phyloP scores from a whole-genome alignment of 352 stramenopile species.

The Phytophthora syringae region DNA sequence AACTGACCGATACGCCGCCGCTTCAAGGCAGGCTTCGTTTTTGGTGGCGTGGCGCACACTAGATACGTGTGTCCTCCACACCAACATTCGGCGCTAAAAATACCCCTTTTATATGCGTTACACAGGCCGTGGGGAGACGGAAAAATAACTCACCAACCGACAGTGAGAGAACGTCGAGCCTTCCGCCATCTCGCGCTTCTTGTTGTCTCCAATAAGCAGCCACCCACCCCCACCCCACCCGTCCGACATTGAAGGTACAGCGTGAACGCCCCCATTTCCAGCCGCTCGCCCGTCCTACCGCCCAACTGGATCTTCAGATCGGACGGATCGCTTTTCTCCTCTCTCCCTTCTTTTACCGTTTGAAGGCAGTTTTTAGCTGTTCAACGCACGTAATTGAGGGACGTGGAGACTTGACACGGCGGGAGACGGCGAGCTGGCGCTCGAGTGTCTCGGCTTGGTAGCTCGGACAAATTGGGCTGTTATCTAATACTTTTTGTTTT shows the following conservation, averaged over 20 bases:
- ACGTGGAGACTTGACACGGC: neutral
- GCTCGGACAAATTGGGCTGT: no score
- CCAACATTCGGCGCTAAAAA: constrained; percentile 13
- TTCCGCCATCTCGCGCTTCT: constrained; percentile 27
- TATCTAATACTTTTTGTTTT: no score
- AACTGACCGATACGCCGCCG: constrained; percentile 14
- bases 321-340: constrained; percentile 27
- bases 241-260: constrained; percentile 29
- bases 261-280: neutral
- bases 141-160: constrained; percentile 46
- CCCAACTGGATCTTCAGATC: neutral
- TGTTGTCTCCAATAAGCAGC: constrained; percentile 26
- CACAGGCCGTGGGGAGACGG: constrained; percentile 27
- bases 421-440: neutral
- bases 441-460: neutral
- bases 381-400: constrained; percentile 10
- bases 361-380: constrained; percentile 12
- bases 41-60: neutral
- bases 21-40: constrained; percentile 19
- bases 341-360: constrained; percentile 11
- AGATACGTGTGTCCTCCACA: constrained; percentile 13
- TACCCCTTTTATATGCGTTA: constrained; percentile 44
- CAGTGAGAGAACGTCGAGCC: constrained; percentile 35
- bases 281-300: neutral
- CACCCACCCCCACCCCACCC: constrained; percentile 1